These are phyloP conservation scores for Starmerella geochares DNA, from an alignment of 805 yeast species.

Conservation along the genomic window DNA sequence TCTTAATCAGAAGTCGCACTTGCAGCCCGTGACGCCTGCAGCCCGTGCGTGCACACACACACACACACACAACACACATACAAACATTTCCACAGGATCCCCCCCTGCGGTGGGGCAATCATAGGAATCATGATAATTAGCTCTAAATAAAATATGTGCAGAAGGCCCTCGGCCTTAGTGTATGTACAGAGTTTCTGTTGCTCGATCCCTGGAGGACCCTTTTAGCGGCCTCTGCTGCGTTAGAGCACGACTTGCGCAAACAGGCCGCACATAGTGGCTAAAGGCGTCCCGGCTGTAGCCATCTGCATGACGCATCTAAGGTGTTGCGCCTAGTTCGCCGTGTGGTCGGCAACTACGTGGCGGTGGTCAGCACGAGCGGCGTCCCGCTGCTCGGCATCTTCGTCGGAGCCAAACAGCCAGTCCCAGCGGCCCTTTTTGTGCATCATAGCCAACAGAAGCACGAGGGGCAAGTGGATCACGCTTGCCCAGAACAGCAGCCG, in stretches of 20 bases:
- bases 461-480: constrained; percentile 86
- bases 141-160: background rate
- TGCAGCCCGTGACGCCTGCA: too few relatives aligned
- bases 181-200: background rate
- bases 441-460: constrained; percentile 80
- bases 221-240: too few relatives aligned
- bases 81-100: too few relatives aligned
- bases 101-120: too few relatives aligned
- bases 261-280: too few relatives aligned
- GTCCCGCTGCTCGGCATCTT: background rate
- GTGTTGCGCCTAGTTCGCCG: too few relatives aligned
- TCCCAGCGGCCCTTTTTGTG: constrained; percentile 97
- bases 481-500: constrained; percentile 86
- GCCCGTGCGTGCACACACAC: too few relatives aligned
- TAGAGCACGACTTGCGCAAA: too few relatives aligned
- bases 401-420: constrained; percentile 34
- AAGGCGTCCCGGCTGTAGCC: too few relatives aligned
- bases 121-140: background rate
- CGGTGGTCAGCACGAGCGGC: background rate
- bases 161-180: background rate
- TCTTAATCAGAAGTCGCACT: background rate
- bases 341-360: background rate
- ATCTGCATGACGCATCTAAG: too few relatives aligned
- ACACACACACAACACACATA: too few relatives aligned
- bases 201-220: too few relatives aligned